Percentiles rank a stretch among this genome's conserved stretches.
phyloP scores from a whole-genome alignment of 192 early-diverging fungal genomes.

The Obelidium mucronatum region DNA sequence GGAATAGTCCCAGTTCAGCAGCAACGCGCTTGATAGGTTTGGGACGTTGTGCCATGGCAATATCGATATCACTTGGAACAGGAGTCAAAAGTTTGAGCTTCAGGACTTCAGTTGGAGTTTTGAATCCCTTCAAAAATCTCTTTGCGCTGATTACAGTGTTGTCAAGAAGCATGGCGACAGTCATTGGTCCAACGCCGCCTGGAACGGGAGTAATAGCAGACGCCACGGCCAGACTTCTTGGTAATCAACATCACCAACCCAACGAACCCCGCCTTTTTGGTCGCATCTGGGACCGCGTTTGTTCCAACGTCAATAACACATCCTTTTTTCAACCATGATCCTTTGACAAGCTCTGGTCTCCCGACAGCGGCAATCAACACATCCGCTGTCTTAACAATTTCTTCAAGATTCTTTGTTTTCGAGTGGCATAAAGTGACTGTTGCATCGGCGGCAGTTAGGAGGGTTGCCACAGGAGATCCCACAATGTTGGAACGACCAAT shows the following conservation, averaged over 20 bases:
- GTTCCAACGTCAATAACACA: slow-evolving; percentile 97
- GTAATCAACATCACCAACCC: slow-evolving; percentile 95
- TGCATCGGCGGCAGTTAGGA: slow-evolving; percentile 82
- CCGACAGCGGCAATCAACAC: slow-evolving; percentile 93
- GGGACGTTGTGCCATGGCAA: slow-evolving; percentile 88
- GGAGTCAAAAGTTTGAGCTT: slow-evolving; percentile 73
- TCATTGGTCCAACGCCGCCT: slow-evolving; percentile 99
- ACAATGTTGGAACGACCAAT: slow-evolving; percentile 98
- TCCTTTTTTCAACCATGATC: slow-evolving; percentile 94
- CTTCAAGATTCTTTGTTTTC: slow-evolving; percentile 75
- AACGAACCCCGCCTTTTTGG: slow-evolving; percentile 91
- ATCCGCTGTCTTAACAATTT: slow-evolving; percentile 83
- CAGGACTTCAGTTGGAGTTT: slow-evolving; percentile 58
- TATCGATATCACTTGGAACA: slow-evolving; percentile 94
- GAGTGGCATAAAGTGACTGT: slow-evolving; percentile 97
- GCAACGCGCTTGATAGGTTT: slow-evolving; percentile 83
- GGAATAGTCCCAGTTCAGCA: slow-evolving; percentile 82
- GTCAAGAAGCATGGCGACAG: slow-evolving; percentile 95
- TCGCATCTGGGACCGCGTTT: slow-evolving; percentile 84
- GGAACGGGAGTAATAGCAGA: slow-evolving; percentile 94
- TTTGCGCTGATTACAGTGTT: slow-evolving; percentile 86
- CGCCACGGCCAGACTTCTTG: slow-evolving; percentile 69
- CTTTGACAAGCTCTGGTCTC: slow-evolving; percentile 78
- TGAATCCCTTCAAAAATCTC: slow-evolving; percentile 65
- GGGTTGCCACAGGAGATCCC: slow-evolving; percentile 82